A percentile compares a stretch with the other conserved stretches of the same genome.
Evolutionary conservation across 495 filamentous ascomycete species (phyloP).

Genomic region (Penicillium pancosmium): DNA sequence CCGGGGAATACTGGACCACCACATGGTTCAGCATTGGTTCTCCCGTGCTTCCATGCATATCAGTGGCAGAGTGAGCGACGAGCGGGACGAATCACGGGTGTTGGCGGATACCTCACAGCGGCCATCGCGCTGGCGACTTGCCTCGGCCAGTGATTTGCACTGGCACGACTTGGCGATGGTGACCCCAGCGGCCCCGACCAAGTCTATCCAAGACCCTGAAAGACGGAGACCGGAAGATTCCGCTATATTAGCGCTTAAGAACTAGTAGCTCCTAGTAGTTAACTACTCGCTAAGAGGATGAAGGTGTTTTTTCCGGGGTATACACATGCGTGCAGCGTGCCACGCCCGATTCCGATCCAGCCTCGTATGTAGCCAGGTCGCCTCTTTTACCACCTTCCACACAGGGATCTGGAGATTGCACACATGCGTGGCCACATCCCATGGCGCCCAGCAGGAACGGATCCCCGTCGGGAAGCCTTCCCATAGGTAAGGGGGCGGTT

Average conservation of each 20-base stretch:
- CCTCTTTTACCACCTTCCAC: not conserved
- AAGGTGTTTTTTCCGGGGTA: not conserved
- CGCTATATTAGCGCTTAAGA: not conserved
- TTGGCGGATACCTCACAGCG: not conserved
- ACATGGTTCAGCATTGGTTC: constrained; percentile 22
- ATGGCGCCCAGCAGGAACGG: constrained; percentile 15
- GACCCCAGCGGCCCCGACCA: not conserved
- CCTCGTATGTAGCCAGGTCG: not conserved
- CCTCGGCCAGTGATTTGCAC: not conserved
- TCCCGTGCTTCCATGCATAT: constrained; percentile 41
- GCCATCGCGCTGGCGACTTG: not conserved
- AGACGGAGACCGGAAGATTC: not conserved
- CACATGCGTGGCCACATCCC: constrained; percentile 1
- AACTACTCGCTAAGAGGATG: not conserved
- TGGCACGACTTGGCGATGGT: not conserved
- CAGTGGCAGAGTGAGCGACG: constrained; percentile 26
- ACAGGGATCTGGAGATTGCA: constrained; percentile 1
- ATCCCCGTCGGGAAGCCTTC: constrained; percentile 25
- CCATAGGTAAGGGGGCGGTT: constrained; percentile 20
- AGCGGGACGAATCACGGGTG: constrained; percentile 12
- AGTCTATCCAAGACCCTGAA: constrained; percentile 1
- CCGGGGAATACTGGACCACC: not conserved
- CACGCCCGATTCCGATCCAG: not conserved
- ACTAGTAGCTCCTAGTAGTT: no score
- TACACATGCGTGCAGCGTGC: not conserved